phyloP scores from a whole-genome alignment of 768 basidiomycete genomes.

The Lyophyllum semitale region DNA sequence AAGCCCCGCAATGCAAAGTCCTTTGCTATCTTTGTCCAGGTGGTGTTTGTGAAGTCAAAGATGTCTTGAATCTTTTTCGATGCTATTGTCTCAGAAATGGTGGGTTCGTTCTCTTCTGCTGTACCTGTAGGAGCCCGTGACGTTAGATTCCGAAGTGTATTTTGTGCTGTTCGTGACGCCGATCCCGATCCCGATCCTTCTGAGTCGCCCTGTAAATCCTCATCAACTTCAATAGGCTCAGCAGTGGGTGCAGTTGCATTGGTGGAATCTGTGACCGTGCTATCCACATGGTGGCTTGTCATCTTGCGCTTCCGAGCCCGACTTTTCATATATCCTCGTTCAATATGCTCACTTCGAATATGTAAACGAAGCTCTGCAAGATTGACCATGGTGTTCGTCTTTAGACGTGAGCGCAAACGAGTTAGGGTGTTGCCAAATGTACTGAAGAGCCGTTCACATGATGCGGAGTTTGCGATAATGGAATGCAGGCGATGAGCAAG shows the following conservation, averaged over 20 bases:
- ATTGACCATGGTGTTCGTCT: constrained; percentile 16
- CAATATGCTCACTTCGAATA: constrained; percentile 24
- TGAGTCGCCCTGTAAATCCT: no score
- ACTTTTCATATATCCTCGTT: neutral
- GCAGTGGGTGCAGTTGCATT: neutral
- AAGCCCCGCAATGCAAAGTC: neutral
- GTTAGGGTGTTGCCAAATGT: constrained; percentile 29
- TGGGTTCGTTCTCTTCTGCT: neutral
- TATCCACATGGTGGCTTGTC: neutral
- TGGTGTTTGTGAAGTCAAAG: neutral
- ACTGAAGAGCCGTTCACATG: constrained; percentile 31
- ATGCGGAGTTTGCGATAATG: constrained; percentile 30
- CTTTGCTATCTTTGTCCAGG: neutral
- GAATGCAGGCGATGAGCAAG: constrained; percentile 23
- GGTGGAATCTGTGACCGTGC: neutral
- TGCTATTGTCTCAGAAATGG: neutral
- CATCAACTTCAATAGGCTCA: no score
- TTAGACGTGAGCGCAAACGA: constrained; percentile 24
- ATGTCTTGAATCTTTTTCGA: neutral
- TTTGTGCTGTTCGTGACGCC: no score
- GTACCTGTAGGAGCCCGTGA: no score
- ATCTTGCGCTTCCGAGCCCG: constrained; percentile 3
- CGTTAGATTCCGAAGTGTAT: no score
- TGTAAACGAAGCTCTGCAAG: constrained; percentile 31
- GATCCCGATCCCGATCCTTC: no score